Evolutionary conservation across 164 flowering plant genomes (phyloP).

Genomic region (Platanus orientalis): DNA sequence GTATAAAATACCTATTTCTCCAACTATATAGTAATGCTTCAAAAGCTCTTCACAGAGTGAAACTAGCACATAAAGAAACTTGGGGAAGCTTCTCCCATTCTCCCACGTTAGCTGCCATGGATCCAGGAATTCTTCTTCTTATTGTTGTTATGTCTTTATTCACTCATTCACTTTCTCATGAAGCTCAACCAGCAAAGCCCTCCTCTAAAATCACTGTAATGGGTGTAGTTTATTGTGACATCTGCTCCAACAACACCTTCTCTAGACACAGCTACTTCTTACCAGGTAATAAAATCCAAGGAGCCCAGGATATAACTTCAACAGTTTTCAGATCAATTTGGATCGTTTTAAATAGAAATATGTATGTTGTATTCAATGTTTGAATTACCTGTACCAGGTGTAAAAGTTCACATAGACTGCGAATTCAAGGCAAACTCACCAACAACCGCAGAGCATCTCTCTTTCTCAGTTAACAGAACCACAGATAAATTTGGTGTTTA

Average conservation of each 20-base stretch:
- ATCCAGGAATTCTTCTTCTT: constrained; percentile 15
- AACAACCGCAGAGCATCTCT: constrained; percentile 34
- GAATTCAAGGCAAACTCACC: constrained; percentile 51
- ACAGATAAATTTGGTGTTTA: constrained; percentile 56
- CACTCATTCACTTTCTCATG: constrained; percentile 14
- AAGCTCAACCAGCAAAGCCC: constrained; percentile 18
- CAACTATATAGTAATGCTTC: constrained; percentile 13
- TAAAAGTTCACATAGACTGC: constrained; percentile 59
- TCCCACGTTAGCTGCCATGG: constrained; percentile 25
- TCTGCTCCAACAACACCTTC: constrained; percentile 83
- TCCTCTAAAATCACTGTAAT: constrained; percentile 55
- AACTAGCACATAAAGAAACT: neutral
- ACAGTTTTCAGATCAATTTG: neutral
- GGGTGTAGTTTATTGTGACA: constrained; percentile 85
- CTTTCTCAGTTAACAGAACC: constrained; percentile 59
- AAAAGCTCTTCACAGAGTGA: neutral
- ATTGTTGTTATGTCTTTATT: constrained; percentile 24
- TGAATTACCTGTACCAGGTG: constrained; percentile 34
- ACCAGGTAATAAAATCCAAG: constrained; percentile 45
- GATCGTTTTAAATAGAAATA: neutral
- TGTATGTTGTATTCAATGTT: neutral
- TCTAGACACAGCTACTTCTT: constrained; percentile 87
- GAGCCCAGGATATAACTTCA: neutral
- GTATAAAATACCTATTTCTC: constrained; percentile 7
- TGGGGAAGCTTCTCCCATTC: constrained; percentile 8